These are phyloP conservation scores for Diplodia mutila DNA, from an alignment of 2,329 filamentous ascomycete genomes.

Conservation along the genomic window DNA sequence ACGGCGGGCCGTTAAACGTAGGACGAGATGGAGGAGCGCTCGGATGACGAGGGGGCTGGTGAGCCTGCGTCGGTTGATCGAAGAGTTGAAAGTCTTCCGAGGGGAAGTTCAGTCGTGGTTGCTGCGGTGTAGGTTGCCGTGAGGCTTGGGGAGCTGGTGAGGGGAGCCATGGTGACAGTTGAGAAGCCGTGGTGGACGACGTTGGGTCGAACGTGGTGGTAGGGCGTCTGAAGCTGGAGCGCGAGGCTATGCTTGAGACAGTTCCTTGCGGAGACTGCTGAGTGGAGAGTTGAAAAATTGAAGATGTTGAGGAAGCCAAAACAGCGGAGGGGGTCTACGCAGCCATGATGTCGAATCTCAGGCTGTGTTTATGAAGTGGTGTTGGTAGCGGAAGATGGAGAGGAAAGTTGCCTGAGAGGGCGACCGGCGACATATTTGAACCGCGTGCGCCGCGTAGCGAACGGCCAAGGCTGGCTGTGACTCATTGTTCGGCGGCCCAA, in stretches of 20 bases:
- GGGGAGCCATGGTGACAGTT: slow-evolving; percentile 76
- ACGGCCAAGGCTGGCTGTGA: neutral
- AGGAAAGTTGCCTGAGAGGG: neutral
- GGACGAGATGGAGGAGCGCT: slow-evolving; percentile 58
- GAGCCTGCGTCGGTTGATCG: slow-evolving; percentile 54
- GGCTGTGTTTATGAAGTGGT: slow-evolving; percentile 31
- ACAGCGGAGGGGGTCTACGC: slow-evolving; percentile 1
- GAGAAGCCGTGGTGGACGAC: slow-evolving; percentile 83
- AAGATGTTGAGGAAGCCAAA: slow-evolving; percentile 32
- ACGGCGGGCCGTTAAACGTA: slow-evolving; percentile 65
- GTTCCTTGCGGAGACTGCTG: slow-evolving; percentile 42
- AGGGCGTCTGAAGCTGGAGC: slow-evolving; percentile 59
- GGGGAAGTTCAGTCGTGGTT: slow-evolving; percentile 47
- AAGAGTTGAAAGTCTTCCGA: slow-evolving; percentile 80
- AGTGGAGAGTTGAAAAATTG: slow-evolving; percentile 33
- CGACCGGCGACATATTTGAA: neutral
- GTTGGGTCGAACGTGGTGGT: slow-evolving; percentile 64
- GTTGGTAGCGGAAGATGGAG: neutral
- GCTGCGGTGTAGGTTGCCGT: slow-evolving; percentile 53
- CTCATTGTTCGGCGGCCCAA: neutral
- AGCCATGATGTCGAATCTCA: slow-evolving; percentile 6
- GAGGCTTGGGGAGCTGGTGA: slow-evolving; percentile 59
- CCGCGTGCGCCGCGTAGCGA: neutral
- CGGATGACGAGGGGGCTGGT: slow-evolving; percentile 54
- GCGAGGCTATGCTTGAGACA: slow-evolving; percentile 65